Conservation (phyloP, 2,329 filamentous ascomycete species). For the Xylariaceae sp. region DNA sequence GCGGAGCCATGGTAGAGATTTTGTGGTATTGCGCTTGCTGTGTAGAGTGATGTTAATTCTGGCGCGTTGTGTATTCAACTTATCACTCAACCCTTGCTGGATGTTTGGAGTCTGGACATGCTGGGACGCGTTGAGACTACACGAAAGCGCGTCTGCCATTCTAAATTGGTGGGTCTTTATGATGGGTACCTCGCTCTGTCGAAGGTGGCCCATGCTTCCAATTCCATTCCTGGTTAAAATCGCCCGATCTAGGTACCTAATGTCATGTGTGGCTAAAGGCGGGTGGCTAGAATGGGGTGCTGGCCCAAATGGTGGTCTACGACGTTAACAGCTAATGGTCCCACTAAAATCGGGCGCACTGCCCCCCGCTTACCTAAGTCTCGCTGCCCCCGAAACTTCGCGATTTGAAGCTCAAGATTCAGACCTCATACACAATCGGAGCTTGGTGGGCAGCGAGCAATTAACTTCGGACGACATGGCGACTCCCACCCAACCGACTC, state of each 20-base stretch:
- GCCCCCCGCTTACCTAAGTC: slow-evolving; percentile 31
- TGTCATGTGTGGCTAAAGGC: too few relatives aligned
- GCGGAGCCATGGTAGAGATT: slow-evolving; percentile 29
- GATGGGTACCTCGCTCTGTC: not conserved
- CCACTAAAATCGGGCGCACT: not conserved
- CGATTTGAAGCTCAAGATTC: slow-evolving; percentile 27
- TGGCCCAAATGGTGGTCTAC: too few relatives aligned
- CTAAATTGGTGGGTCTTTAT: not conserved
- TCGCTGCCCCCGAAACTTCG: slow-evolving; percentile 18
- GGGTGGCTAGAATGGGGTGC: too few relatives aligned
- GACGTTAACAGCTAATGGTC: too few relatives aligned
- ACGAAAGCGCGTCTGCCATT: not conserved
- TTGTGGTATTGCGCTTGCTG: too few relatives aligned
- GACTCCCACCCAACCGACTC: too few relatives aligned
- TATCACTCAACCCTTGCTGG: too few relatives aligned
- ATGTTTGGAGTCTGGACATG: too few relatives aligned
- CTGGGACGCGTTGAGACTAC: not conserved
- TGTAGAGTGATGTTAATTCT: too few relatives aligned
- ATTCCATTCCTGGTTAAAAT: too few relatives aligned
- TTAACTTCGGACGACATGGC: slow-evolving; percentile 38
- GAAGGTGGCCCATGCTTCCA: too few relatives aligned
- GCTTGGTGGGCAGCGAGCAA: slow-evolving; percentile 28
- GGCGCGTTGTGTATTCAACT: not conserved
- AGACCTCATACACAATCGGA: slow-evolving; percentile 15
- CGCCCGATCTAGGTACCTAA: too few relatives aligned